Conservation (phyloP, 305 asterid species). For the Fraxinus xanthoxyloides region DNA sequence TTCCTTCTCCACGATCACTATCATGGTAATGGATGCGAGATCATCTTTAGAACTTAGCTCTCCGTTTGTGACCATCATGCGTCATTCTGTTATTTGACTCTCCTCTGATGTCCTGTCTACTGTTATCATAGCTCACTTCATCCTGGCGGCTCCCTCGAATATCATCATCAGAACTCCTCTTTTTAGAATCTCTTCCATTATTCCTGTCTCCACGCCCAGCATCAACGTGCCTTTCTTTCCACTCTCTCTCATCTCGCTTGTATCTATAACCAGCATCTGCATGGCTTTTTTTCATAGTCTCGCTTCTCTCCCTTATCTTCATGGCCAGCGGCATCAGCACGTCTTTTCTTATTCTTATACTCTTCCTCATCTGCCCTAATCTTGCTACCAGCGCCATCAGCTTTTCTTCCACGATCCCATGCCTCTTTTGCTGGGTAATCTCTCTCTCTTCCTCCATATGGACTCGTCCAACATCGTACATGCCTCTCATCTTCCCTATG, state of each 20-base stretch:
- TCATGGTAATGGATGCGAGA: conserved; percentile 23
- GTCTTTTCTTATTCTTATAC: conserved; percentile 31
- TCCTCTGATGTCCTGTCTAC: conserved; percentile 1
- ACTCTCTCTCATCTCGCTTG: conserved; percentile 32
- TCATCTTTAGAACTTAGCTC: conserved; percentile 44
- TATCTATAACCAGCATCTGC: conserved; percentile 26
- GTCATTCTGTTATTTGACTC: conserved; percentile 14
- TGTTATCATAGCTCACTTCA: conserved; percentile 24
- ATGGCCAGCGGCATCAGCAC: conserved; percentile 20
- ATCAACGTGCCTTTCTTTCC: conserved; percentile 34
- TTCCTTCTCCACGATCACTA: conserved; percentile 41
- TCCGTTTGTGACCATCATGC: conserved; percentile 30
- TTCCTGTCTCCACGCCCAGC: conserved; percentile 32
- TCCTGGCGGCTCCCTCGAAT: conserved; percentile 26
- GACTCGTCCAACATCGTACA: conserved; percentile 32
- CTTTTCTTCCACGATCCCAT: conserved; percentile 35
- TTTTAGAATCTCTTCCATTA: conserved; percentile 32
- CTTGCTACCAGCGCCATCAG: conserved; percentile 23
- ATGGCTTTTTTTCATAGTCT: conserved; percentile 30
- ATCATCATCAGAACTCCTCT: conserved; percentile 34
- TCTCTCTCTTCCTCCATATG: conserved; percentile 36
- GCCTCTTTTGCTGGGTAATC: conserved; percentile 38
- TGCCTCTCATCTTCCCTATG: conserved; percentile 33
- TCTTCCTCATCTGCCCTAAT: conserved; percentile 35
- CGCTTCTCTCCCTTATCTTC: conserved; percentile 34